phyloP scores from a whole-genome alignment of 257 asterid species.

The Euphrasia confusa region DNA sequence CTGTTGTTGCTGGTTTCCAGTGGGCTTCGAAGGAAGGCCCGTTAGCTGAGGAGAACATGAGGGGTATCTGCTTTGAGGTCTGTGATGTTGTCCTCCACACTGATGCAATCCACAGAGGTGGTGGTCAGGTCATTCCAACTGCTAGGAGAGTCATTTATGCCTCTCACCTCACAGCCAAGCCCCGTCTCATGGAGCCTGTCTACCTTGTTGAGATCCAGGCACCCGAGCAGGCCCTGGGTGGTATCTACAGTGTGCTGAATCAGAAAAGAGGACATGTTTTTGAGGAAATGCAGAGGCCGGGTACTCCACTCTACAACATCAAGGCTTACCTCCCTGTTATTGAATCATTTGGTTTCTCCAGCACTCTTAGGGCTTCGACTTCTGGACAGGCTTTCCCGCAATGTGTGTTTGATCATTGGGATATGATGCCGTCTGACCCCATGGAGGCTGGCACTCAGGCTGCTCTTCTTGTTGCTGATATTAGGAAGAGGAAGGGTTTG shows the following conservation, averaged over 20 bases:
- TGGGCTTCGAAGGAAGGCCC: not conserved
- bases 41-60: not conserved
- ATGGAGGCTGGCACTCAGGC: not conserved
- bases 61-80: not conserved
- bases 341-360: not conserved
- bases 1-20: not conserved
- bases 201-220: constrained; percentile 4
- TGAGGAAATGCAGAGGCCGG: not conserved
- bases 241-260: not conserved
- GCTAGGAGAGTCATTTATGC: not conserved
- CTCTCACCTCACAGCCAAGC: not conserved
- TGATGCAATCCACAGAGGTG: not conserved
- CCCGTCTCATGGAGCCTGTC: not conserved
- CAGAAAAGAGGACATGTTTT: constrained; percentile 1
- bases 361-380: not conserved
- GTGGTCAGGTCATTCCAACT: not conserved
- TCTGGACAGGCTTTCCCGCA: not conserved
- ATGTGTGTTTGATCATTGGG: not conserved
- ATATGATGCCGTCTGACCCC: not conserved
- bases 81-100: not conserved
- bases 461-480: not conserved
- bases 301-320: not conserved
- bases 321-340: not conserved
- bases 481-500: not conserved
- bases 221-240: not conserved